These are phyloP conservation scores for Trichoderma pleuroti DNA, from an alignment of 2,329 filamentous ascomycete genomes.

Conservation along the genomic window DNA sequence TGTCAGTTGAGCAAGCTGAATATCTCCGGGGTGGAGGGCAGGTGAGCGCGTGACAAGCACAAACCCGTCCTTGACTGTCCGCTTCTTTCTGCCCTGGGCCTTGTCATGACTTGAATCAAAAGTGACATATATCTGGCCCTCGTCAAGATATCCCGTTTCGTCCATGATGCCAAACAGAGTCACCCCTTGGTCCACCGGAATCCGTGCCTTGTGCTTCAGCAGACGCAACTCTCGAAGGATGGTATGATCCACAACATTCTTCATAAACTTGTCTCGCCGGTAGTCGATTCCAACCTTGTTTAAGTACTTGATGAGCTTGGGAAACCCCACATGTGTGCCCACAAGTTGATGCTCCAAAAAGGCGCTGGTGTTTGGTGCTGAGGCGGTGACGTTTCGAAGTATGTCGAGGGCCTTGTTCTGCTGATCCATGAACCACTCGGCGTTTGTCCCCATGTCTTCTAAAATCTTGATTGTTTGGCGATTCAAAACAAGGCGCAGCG, in stretches of 20 bases:
- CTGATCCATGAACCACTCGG: conserved; percentile 58
- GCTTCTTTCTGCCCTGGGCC: conserved; percentile 27
- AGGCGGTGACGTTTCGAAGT: conserved; percentile 57
- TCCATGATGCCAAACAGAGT: conserved; percentile 83
- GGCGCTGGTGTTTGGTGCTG: conserved; percentile 57
- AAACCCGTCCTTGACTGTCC: conserved; percentile 33
- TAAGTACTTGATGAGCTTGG: conserved; percentile 59
- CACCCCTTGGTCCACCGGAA: conserved; percentile 65
- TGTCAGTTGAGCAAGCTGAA: conserved; percentile 63
- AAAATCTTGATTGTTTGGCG: conserved; percentile 81
- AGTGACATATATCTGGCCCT: conserved; percentile 66
- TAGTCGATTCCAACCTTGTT: conserved; percentile 60
- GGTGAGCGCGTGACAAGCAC: conserved; percentile 75
- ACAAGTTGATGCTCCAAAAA: conserved; percentile 63
- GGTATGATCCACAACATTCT: conserved; percentile 65
- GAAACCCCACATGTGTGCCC: conserved; percentile 57
- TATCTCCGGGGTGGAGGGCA: conserved; percentile 76
- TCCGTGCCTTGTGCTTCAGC: conserved; percentile 75
- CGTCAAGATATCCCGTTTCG: conserved; percentile 65
- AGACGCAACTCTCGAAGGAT: conserved; percentile 68
- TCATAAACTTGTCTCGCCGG: conserved; percentile 64
- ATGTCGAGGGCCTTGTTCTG: conserved; percentile 60
- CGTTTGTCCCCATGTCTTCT: conserved; percentile 66
- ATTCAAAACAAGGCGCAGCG: conserved; percentile 69
- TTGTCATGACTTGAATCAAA: conserved; percentile 41